Base-by-base conservation (phyloP, 1,139 yeast genomes). In the Candida neerlandica region DNA sequence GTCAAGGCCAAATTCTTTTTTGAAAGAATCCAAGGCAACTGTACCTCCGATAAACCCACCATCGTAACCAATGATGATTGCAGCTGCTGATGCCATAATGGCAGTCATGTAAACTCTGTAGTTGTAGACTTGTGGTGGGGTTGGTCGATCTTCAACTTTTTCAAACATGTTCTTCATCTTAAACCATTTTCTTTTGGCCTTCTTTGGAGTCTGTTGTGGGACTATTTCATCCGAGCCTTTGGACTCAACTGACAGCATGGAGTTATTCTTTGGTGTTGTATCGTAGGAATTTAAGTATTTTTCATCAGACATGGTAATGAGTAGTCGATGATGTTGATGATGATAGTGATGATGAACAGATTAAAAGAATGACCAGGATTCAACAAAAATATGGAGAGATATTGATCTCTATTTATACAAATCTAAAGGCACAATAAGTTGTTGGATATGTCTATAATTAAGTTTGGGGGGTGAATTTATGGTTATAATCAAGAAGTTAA, bases 1-100 rank as follows among this genome's bases (percentile, higher is more conserved):
- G 51, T 66, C 68, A 43, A 74, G 63, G 5, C 71, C 70, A 57
- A 74, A 74, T 53, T 71, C 77, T 5, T 58, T 35, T 51, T 58
- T 58, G 53, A 74, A 74, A 2, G 76, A 66, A n/a, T 60, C 63
- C 23, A 74, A 59, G 0, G 76, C 71, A 39, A 73, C 72, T 1
- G 76, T 68, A 5, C 78, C 78, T 6, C 78, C 78, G 47, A 74
- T 73, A 48, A 71, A 73, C 6, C 77, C 78, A 16, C 76, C 72
- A 48, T 74, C 79, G 53, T 74, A 73, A 15, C 79, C 79, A 52
- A 68, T 68, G 46, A 70, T 65, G 42, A 68, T 65, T 44, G 75
- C 72, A 11, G 71, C 69, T 23, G 74, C 71, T 3, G 77, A 69
- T 1, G 78, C 77, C 61, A 70, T 66, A 26, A 73, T 55, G 2